phyloP scores from a whole-genome alignment of 164 flowering plant genomes.

The Berberis vulgaris region DNA sequence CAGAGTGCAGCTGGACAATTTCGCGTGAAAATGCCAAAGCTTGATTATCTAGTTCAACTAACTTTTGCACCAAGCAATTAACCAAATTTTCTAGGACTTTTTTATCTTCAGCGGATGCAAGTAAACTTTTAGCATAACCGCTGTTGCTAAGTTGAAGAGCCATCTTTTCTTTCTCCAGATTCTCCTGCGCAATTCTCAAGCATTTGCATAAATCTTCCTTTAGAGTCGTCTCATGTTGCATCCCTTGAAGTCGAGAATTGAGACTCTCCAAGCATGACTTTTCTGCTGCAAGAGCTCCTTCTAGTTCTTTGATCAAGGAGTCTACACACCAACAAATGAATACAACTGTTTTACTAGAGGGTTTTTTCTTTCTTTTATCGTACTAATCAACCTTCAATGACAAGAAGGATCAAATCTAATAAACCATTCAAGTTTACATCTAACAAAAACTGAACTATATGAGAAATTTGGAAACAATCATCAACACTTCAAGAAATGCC shows the following conservation, averaged over 20 bases:
- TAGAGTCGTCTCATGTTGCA: constrained; percentile 33
- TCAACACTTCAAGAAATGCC: no score
- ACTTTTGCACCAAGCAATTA: constrained; percentile 25
- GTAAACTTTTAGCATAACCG: constrained; percentile 33
- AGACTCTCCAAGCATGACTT: constrained; percentile 36
- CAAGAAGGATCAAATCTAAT: no score
- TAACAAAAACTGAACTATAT: no score
- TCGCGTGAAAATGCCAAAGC: constrained; percentile 36
- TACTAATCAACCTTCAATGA: neutral
- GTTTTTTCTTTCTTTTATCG: neutral
- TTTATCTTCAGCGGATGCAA: constrained; percentile 38
- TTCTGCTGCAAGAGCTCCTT: constrained; percentile 40
- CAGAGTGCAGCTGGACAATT: constrained; percentile 42
- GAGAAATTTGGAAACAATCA: no score
- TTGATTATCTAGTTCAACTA: constrained; percentile 53
- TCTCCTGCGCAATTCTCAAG: constrained; percentile 32
- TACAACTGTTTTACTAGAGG: neutral
- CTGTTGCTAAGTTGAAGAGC: constrained; percentile 41
- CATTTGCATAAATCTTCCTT: constrained; percentile 48
- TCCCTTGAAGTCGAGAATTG: constrained; percentile 40
- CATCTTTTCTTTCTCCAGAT: constrained; percentile 55
- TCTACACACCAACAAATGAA: constrained; percentile 30
- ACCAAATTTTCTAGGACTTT: constrained; percentile 39
- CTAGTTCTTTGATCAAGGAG: constrained; percentile 45
- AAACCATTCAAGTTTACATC: no score